These are phyloP conservation scores for Delonix regia DNA, from an alignment of 306 rosid genomes.

Conservation along the genomic window DNA sequence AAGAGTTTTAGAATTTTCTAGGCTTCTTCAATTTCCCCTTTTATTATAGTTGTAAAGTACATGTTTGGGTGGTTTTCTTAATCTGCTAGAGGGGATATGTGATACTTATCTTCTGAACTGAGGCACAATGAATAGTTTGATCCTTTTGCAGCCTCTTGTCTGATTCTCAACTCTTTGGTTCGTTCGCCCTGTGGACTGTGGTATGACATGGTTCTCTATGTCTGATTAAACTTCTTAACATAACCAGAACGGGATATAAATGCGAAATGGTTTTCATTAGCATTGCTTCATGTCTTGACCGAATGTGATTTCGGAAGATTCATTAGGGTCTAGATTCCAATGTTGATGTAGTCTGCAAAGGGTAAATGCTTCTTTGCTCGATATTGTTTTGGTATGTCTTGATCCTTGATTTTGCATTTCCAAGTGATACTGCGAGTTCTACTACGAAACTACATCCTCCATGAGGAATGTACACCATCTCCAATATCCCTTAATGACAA, in stretches of 20 bases:
- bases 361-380: too few relatives aligned
- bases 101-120: neutral
- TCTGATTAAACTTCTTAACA: neutral
- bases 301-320: neutral
- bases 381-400: too few relatives aligned
- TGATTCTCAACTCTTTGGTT: neutral
- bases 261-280: neutral
- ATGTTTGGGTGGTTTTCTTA: neutral
- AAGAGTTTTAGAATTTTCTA: slow-evolving; percentile 59
- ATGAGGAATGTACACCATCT: too few relatives aligned
- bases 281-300: neutral
- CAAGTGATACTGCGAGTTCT: too few relatives aligned
- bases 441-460: too few relatives aligned
- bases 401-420: too few relatives aligned
- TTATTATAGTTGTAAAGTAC: slow-evolving; percentile 42
- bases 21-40: neutral
- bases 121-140: neutral
- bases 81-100: neutral
- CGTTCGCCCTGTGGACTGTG: neutral
- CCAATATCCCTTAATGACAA: too few relatives aligned
- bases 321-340: neutral
- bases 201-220: neutral
- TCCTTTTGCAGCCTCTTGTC: neutral
- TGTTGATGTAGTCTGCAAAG: neutral
- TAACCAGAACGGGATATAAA: neutral